Evolutionary conservation across 2,329 filamentous ascomycete species (phyloP).

Genomic region (Fusarium proliferatum): DNA sequence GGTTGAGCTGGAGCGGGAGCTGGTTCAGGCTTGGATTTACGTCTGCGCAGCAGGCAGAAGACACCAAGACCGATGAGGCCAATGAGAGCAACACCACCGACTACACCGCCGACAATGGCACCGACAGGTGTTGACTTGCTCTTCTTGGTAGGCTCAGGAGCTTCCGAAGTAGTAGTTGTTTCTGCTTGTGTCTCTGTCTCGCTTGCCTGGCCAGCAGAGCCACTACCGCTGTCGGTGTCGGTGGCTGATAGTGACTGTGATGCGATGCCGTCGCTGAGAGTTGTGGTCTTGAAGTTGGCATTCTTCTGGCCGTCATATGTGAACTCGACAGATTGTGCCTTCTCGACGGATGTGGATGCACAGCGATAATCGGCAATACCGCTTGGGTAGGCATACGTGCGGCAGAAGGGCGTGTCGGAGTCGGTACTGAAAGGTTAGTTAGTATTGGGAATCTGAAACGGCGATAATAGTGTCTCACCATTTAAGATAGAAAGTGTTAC

Average conservation of each 20-base stretch:
- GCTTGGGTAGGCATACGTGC: neutral
- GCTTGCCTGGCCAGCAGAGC: fast-evolving
- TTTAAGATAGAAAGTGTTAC: neutral
- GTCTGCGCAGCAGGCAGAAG: neutral
- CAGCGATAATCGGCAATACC: neutral
- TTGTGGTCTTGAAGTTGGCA: neutral
- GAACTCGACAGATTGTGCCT: neutral
- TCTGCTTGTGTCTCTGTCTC: neutral
- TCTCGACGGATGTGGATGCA: neutral
- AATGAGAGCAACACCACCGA: neutral
- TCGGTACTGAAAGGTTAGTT: fast-evolving
- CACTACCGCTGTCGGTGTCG: fast-evolving
- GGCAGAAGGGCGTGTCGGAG: neutral
- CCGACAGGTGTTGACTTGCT: neutral
- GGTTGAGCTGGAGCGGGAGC: neutral
- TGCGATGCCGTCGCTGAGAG: neutral
- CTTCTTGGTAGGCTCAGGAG: neutral
- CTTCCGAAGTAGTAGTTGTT: neutral
- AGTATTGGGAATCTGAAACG: fast-evolving
- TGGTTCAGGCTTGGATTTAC: neutral
- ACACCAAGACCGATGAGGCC: neutral
- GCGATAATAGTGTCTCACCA: neutral
- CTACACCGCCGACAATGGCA: neutral
- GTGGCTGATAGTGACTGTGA: neutral
- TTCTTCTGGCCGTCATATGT: neutral